A percentile compares a stretch with the other conserved stretches of the same genome.
Conservation (phyloP, 345 rosid species). For the Iberis pinnata region DNA sequence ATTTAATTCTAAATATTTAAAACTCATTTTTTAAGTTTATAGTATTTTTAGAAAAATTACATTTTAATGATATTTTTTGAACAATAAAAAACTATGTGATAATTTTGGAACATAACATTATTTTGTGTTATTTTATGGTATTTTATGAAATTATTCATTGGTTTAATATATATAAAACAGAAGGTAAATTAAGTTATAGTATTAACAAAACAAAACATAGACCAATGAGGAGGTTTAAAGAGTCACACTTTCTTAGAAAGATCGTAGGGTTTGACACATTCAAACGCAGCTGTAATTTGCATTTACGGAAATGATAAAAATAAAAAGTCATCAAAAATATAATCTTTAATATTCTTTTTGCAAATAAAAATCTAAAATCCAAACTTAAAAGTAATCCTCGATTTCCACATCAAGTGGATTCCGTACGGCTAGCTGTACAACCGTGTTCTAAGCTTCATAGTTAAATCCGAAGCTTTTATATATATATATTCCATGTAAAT, state of each 20-base stretch:
- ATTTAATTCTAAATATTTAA: no score
- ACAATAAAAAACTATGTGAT: no score
- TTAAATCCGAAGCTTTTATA: no score
- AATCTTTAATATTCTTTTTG: neutral
- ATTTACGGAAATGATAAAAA: conserved; percentile 7
- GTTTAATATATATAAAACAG: no score
- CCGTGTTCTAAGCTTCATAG: no score
- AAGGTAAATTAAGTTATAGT: conserved; percentile 4
- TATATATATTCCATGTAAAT: no score
- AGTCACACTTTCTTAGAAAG: conserved; percentile 21
- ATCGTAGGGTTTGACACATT: conserved; percentile 18
- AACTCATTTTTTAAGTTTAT: no score
- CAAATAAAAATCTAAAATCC: neutral
- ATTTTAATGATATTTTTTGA: no score
- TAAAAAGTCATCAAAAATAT: conserved; percentile 5
- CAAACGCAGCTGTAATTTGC: conserved; percentile 30
- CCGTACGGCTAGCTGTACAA: conserved; percentile 31
- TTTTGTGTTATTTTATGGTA: no score
- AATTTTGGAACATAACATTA: no score
- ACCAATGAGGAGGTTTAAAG: conserved; percentile 12
- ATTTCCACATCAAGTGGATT: conserved; percentile 19
- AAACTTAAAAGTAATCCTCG: neutral
- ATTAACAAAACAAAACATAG: conserved; percentile 2
- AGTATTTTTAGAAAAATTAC: no score
- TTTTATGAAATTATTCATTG: no score